Percentiles rank a stretch among this genome's conserved stretches.
These are phyloP conservation scores for Dunaliella sp. DNA, from an alignment of 139 green algal genomes.

Conservation along the genomic window DNA sequence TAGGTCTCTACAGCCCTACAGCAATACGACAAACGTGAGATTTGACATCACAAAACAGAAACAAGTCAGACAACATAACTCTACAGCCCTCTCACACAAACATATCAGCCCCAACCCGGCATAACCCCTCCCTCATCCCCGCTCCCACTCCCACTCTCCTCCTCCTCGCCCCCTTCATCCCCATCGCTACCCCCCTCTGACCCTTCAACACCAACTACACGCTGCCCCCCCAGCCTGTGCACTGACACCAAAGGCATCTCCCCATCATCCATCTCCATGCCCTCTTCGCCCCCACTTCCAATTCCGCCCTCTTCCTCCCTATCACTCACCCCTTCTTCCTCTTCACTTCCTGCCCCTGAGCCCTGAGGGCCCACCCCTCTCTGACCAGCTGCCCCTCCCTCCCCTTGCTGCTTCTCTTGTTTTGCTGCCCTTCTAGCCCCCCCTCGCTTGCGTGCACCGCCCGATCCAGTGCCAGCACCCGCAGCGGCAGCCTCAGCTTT, in stretches of 20 bases:
- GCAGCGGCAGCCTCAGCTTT: too few relatives aligned
- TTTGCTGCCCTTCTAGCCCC: slow-evolving; percentile 12
- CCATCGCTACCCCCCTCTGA: background rate
- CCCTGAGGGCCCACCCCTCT: background rate
- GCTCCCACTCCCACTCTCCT: background rate
- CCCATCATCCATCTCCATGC: background rate
- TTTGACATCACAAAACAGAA: too few relatives aligned
- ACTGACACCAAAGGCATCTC: slow-evolving; percentile 3
- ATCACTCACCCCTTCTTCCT: background rate
- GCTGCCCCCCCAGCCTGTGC: background rate
- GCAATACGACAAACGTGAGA: too few relatives aligned
- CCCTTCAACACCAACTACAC: background rate
- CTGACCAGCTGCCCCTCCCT: background rate
- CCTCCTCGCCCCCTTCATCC: background rate
- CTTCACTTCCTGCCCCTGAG: background rate
- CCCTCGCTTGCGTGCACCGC: too few relatives aligned
- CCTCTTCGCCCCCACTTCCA: background rate
- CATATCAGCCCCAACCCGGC: slow-evolving; percentile 9
- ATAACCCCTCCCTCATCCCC: background rate
- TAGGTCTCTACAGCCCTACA: too few relatives aligned
- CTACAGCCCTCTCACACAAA: too few relatives aligned
- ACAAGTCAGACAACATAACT: too few relatives aligned
- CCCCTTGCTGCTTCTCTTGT: background rate
- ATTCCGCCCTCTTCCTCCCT: background rate
- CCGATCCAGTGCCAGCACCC: too few relatives aligned